phyloP scores from a whole-genome alignment of 768 basidiomycete genomes.

The Boletus sp. region DNA sequence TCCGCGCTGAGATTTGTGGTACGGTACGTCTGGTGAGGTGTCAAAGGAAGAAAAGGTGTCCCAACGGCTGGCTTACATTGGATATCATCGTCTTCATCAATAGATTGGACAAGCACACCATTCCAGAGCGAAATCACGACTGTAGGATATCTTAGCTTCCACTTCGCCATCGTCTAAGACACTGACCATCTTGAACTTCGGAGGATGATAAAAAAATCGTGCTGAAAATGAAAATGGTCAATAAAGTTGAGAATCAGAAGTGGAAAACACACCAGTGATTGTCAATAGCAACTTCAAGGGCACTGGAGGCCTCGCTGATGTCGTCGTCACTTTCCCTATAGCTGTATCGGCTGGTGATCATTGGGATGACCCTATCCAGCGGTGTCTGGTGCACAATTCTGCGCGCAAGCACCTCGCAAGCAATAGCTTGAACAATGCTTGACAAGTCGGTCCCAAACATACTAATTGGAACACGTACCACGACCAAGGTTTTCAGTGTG shows the following conservation, averaged over 20 bases:
- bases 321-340: constrained; percentile 75
- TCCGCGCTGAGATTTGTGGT: constrained; percentile 48
- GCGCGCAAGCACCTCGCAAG: constrained; percentile 83
- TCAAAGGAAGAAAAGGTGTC: constrained; percentile 2
- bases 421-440: constrained; percentile 47
- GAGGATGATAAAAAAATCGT: constrained; percentile 81
- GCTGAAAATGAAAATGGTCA: constrained; percentile 34
- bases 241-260: background rate
- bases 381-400: constrained; percentile 70
- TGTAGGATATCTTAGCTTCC: constrained; percentile 27
- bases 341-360: constrained; percentile 78
- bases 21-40: constrained; percentile 56
- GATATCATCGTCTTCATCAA: constrained; percentile 70
- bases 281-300: constrained; percentile 90
- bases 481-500: constrained; percentile 82
- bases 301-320: constrained; percentile 66
- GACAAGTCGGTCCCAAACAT: background rate
- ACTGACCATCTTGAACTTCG: constrained; percentile 77
- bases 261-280: constrained; percentile 62
- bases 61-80: constrained; percentile 51
- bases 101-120: constrained; percentile 77
- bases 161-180: background rate
- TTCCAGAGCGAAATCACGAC: constrained; percentile 82
- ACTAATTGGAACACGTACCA: constrained; percentile 42
- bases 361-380: constrained; percentile 56